phyloP scores from a whole-genome alignment of 179 eudicot species.

The Spergularia azorica region DNA sequence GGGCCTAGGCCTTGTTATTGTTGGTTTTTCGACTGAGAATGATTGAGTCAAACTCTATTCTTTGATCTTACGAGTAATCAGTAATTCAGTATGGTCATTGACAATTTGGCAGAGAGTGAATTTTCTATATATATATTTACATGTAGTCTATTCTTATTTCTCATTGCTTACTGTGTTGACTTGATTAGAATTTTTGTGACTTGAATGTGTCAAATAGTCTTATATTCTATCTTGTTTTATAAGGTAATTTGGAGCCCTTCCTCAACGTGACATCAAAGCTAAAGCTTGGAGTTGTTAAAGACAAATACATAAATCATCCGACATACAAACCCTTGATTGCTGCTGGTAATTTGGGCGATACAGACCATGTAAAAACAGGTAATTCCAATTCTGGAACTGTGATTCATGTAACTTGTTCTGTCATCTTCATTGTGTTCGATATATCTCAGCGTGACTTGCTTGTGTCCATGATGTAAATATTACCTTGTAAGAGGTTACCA shows the following conservation, averaged over 20 bases:
- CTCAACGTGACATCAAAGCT: slow-evolving; percentile 77
- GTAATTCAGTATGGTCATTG: background rate
- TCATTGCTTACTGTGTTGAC: background rate
- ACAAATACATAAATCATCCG: slow-evolving; percentile 48
- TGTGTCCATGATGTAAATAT: too few species aligned
- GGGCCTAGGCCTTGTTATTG: too few species aligned
- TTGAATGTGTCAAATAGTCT: background rate
- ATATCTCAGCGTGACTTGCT: too few species aligned
- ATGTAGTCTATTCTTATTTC: background rate
- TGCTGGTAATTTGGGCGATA: slow-evolving; percentile 44
- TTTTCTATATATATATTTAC: background rate
- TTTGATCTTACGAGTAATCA: slow-evolving; percentile 3
- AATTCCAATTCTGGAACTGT: slow-evolving; percentile 11
- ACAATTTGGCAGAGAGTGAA: background rate
- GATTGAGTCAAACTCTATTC: background rate
- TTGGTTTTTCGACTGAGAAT: background rate
- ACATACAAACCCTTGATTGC: slow-evolving; percentile 42
- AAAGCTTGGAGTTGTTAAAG: slow-evolving; percentile 65
- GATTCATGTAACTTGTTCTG: background rate
- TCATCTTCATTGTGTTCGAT: background rate
- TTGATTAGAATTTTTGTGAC: background rate
- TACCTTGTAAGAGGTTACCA: background rate
- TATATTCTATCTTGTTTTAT: slow-evolving; percentile 18
- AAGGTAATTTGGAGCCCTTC: slow-evolving; percentile 74
- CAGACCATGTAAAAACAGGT: slow-evolving; percentile 67